phyloP scores from a whole-genome alignment of 192 early-diverging fungal species.

The Chytriomyces hyalinus region DNA sequence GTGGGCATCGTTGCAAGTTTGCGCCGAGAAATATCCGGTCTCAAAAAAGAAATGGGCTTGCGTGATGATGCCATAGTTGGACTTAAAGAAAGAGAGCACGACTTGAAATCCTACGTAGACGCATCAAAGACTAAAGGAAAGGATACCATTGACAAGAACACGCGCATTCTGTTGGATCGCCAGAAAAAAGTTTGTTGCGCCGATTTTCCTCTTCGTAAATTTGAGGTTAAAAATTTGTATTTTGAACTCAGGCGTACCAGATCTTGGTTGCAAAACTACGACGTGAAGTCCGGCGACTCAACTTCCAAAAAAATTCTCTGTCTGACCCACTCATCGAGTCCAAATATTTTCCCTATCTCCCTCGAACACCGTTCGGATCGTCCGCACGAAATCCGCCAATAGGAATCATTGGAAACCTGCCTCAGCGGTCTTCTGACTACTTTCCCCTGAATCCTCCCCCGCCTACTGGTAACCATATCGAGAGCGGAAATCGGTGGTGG shows the following conservation, averaged over 20 bases:
- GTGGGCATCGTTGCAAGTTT: conserved; percentile 28
- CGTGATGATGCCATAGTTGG: conserved; percentile 34
- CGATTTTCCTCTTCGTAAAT: conserved; percentile 10
- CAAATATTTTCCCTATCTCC: conserved; percentile 57
- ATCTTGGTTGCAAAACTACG: conserved; percentile 54
- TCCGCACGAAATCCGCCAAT: conserved; percentile 43
- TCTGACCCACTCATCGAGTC: conserved; percentile 55
- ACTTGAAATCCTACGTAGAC: conserved; percentile 24
- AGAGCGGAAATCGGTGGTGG: conserved; percentile 59
- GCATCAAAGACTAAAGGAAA: conserved; percentile 22
- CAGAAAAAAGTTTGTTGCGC: conserved; percentile 50
- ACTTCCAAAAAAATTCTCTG: conserved; percentile 54
- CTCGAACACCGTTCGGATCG: conserved; percentile 41
- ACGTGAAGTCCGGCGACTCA: conserved; percentile 48
- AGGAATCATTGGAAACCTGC: conserved; percentile 49
- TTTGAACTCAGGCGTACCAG: conserved; percentile 48
- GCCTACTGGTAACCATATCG: conserved; percentile 56
- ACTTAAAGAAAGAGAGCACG: conserved; percentile 27
- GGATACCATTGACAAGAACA: conserved; percentile 44
- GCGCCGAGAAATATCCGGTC: conserved; percentile 22
- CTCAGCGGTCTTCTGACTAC: conserved; percentile 45
- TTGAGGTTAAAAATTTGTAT: conserved; percentile 29
- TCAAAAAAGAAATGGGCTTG: conserved; percentile 32
- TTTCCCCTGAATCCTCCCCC: conserved; percentile 57
- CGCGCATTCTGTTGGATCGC: conserved; percentile 47